These are phyloP conservation scores for Dendrostoma leiphaemia DNA, from an alignment of 2,329 filamentous ascomycete genomes.

Conservation along the genomic window DNA sequence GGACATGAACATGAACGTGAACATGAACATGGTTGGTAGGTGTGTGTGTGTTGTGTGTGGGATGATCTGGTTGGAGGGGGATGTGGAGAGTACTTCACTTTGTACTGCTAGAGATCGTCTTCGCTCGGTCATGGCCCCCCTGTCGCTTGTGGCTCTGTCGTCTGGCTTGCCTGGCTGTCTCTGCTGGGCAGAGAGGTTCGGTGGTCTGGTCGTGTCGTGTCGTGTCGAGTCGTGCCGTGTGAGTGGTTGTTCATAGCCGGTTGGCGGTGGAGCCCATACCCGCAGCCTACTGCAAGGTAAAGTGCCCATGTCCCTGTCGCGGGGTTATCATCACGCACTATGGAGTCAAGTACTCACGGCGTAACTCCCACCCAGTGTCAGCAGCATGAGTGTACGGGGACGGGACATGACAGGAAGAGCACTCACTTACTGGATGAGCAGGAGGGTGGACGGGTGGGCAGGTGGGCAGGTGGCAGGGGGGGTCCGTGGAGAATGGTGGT, in stretches of 20 bases:
- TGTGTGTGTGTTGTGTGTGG: too few species aligned
- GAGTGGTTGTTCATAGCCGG: not conserved
- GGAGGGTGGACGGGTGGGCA: too few species aligned
- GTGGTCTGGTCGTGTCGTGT: slow-evolving; percentile 2
- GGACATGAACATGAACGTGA: not conserved
- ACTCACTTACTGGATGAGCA: too few species aligned
- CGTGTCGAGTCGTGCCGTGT: not conserved
- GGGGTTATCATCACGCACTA: too few species aligned
- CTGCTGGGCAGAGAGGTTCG: slow-evolving; percentile 22
- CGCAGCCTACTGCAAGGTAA: not conserved
- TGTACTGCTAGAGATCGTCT: not conserved
- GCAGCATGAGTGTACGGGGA: too few species aligned
- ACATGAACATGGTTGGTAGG: not conserved
- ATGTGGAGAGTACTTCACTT: too few species aligned
- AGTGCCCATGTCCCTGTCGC: not conserved
- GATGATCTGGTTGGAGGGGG: not conserved
- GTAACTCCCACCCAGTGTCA: too few species aligned
- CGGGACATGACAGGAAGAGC: too few species aligned
- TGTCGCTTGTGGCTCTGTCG: not conserved
- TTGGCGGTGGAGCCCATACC: not conserved
- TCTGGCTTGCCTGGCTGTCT: slow-evolving; percentile 17
- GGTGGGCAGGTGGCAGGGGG: not conserved
- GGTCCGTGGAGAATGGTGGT: too few species aligned
- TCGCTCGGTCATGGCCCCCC: not conserved
- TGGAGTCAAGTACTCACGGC: too few species aligned